Evolutionary conservation across 2,329 filamentous ascomycete genomes (phyloP), one percentile per base, ranked within the genome.

Genomic region (Sporothrix pseudoabietina): DNA sequence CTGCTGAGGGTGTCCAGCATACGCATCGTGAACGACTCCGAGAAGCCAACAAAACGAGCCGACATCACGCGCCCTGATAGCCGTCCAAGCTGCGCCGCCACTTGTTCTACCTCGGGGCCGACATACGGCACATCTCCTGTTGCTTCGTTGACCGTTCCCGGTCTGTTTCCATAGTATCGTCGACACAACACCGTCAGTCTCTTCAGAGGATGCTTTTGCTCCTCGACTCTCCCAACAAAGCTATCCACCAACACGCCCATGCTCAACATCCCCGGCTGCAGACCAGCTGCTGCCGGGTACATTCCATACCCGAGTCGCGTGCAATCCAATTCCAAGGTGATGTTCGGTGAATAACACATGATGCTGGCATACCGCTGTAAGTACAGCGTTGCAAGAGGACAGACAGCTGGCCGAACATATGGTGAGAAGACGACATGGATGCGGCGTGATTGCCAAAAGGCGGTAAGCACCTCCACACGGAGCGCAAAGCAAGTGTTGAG

Each of bases 301-400:
- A 77, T 74, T 1, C 81, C 81, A 30, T 81, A 82, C 0, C 80
- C 78, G 9, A 83, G 77, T 12, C 78, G 80, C 0, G 83, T 80
- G 76, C 84, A 77, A 74, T 85, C 84, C 1, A 85, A 41, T 74
- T 85, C 84, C 10, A 85, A 68, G 1, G 79, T 79, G 30, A 85
- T 75, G 35, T 79, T 44, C 0, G 78, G 19, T 77, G 79, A 76
- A 1, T 10, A 84, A 81, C 49, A 82, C 10, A 84, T 81, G 47
- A 82, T 80, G 1, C 76, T 71, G 0, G 79, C 80, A 66, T 84
- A 84, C 8, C 71, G 76, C 41, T 79, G 78, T 35, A 83, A 75
- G 80, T 80, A 84, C 4, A 75, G 72, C 0, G 80, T 81, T 0
- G 80, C 81, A 0, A 83, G 78, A 0, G 82, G 82, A 47, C 80